Percentiles rank a stretch among this genome's conserved stretches.
phyloP scores from a whole-genome alignment of 2,329 filamentous ascomycete genomes.

The Phymatotrichopsis omnivora region DNA sequence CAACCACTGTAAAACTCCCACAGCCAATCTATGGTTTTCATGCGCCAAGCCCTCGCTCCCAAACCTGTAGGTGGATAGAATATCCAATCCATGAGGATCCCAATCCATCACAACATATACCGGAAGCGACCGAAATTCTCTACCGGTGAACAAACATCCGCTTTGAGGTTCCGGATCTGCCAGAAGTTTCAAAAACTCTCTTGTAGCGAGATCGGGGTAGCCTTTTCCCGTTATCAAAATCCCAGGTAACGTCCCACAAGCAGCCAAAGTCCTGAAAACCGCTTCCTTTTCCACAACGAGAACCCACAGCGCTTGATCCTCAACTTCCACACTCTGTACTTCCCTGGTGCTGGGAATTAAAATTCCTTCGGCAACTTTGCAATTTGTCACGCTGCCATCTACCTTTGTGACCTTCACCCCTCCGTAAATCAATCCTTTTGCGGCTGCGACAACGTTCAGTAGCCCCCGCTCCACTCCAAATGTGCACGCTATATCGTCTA shows the following conservation, averaged over 20 bases:
- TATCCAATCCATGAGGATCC: slow-evolving; percentile 65
- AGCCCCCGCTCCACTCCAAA: slow-evolving; percentile 53
- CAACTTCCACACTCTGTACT: not conserved
- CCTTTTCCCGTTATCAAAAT: slow-evolving; percentile 55
- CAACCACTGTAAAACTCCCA: slow-evolving; percentile 52
- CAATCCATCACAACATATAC: slow-evolving; percentile 61
- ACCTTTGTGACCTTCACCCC: slow-evolving; percentile 41
- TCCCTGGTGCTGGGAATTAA: slow-evolving; percentile 8
- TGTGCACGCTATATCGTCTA: slow-evolving; percentile 65
- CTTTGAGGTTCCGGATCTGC: slow-evolving; percentile 38
- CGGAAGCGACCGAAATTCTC: slow-evolving; percentile 44
- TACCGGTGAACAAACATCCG: slow-evolving; percentile 32
- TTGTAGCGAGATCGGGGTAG: slow-evolving; percentile 65
- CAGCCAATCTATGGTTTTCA: slow-evolving; percentile 43
- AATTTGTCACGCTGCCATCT: slow-evolving; percentile 40
- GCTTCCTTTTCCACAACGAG: slow-evolving; percentile 26
- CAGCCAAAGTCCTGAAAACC: slow-evolving; percentile 6
- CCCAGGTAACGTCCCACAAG: not conserved
- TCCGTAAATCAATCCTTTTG: slow-evolving; percentile 61
- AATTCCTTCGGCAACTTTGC: slow-evolving; percentile 26
- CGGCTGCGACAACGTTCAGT: slow-evolving; percentile 65
- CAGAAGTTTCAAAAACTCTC: slow-evolving; percentile 51
- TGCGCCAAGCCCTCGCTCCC: slow-evolving; percentile 55
- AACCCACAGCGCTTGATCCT: slow-evolving; percentile 12
- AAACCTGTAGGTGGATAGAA: slow-evolving; percentile 62